Percentiles rank a stretch among this genome's conserved stretches.
Conservation (phyloP, 164 flowering plant genomes). For the Vitis cinerea region DNA sequence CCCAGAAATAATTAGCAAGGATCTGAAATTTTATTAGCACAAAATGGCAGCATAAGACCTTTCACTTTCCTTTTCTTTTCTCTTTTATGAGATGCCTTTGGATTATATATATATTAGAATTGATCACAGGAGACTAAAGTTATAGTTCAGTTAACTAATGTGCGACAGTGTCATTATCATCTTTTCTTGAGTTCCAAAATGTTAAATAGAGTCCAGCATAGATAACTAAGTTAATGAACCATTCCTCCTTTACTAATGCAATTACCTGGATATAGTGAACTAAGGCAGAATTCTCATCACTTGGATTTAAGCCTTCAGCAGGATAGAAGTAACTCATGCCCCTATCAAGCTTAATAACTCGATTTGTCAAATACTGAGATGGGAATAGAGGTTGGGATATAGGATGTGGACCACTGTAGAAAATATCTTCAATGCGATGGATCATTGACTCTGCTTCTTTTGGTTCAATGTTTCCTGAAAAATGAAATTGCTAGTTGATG, state of each 20-base stretch:
- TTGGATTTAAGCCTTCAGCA: slow-evolving; percentile 66
- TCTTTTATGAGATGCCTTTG: too few relatives aligned
- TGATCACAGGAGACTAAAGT: too few relatives aligned
- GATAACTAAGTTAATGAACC: neutral
- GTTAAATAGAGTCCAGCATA: too few relatives aligned
- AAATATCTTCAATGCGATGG: slow-evolving; percentile 64
- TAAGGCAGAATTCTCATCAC: slow-evolving; percentile 87
- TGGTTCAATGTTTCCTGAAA: slow-evolving; percentile 74
- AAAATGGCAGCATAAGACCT: neutral
- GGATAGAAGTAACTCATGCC: slow-evolving; percentile 56
- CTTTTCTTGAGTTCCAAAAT: too few relatives aligned
- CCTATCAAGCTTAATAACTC: slow-evolving; percentile 74
- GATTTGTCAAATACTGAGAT: slow-evolving; percentile 76
- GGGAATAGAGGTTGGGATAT: slow-evolving; percentile 63
- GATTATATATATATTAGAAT: too few relatives aligned
- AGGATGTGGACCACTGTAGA: slow-evolving; percentile 55
- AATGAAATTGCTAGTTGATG: neutral
- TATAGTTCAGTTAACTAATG: too few relatives aligned
- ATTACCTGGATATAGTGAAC: slow-evolving; percentile 92
- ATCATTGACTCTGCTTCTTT: slow-evolving; percentile 78
- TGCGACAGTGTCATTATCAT: too few relatives aligned
- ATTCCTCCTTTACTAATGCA: too few relatives aligned
- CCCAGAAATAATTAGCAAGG: too few relatives aligned
- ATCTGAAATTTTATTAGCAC: neutral
- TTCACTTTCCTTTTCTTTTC: too few relatives aligned